These are phyloP conservation scores for Petunia hybrid DNA, from an alignment of 305 asterid genomes.

Conservation along the genomic window DNA sequence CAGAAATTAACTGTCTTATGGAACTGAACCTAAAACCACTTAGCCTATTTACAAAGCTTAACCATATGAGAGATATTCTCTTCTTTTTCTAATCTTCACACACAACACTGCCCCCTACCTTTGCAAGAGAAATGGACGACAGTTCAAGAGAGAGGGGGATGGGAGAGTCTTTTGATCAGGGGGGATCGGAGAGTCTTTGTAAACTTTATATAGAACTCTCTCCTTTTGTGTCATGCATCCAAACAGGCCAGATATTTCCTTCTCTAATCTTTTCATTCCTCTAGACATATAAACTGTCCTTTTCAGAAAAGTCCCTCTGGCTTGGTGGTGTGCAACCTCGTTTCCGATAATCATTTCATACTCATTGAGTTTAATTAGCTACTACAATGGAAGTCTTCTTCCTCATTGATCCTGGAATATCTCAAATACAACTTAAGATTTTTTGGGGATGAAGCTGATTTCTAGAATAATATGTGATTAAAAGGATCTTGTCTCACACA, in stretches of 20 bases:
- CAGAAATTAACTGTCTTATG: constrained; percentile 7
- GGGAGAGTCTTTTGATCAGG: background rate
- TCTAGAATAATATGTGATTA: constrained; percentile 15
- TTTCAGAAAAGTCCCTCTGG: background rate
- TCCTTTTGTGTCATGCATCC: constrained; percentile 15
- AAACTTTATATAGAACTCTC: background rate
- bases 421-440: constrained; percentile 12
- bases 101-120: background rate
- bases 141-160: background rate
- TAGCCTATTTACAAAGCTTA: background rate
- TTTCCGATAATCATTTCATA: constrained; percentile 13
- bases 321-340: background rate
- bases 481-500: background rate
- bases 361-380: constrained; percentile 2
- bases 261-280: constrained; percentile 19
- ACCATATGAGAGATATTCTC: background rate
- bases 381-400: background rate
- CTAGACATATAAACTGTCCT: background rate
- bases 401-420: constrained; percentile 4
- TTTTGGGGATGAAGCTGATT: constrained; percentile 25
- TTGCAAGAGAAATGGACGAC: background rate
- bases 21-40: background rate
- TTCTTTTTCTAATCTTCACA: background rate
- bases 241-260: constrained; percentile 1
- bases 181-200: background rate